Evolutionary conservation across 306 rosid species (phyloP).

Genomic region (Clitoria ternatea): DNA sequence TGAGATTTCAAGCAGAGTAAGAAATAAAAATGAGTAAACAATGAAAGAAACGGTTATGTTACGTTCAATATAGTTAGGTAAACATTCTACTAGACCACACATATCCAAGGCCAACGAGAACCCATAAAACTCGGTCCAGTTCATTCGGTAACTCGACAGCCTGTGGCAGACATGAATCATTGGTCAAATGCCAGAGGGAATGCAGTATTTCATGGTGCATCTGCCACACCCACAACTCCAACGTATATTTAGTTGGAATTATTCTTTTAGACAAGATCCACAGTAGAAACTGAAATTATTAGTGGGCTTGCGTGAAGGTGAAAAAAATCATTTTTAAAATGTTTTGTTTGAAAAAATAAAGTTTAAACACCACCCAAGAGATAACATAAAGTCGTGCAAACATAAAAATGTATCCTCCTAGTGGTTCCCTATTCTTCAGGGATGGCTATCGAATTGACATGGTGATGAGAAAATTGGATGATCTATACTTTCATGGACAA

Average conservation of each 20-base stretch:
- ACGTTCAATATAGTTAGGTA: background rate
- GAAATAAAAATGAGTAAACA: background rate
- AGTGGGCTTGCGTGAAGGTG: background rate
- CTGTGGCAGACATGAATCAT: background rate
- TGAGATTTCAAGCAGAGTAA: background rate
- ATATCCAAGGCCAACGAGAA: background rate
- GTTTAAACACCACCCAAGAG: background rate
- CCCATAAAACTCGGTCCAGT: background rate
- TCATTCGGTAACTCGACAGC: background rate
- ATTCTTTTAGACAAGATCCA: background rate
- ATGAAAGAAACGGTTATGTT: background rate
- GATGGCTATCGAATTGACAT: background rate
- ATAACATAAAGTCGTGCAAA: background rate
- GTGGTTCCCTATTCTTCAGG: background rate
- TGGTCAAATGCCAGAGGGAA: background rate
- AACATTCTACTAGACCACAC: background rate
- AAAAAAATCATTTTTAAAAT: background rate
- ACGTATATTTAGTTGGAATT: background rate
- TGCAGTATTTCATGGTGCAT: background rate
- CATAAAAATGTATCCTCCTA: background rate
- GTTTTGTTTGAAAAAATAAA: too few relatives aligned
- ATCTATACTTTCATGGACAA: slow-evolving; percentile 11
- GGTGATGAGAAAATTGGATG: background rate
- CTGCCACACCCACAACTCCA: background rate
- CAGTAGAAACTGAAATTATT: background rate